These are phyloP conservation scores for Buxus sempervirens DNA, from an alignment of 164 flowering plant genomes.

Conservation along the genomic window DNA sequence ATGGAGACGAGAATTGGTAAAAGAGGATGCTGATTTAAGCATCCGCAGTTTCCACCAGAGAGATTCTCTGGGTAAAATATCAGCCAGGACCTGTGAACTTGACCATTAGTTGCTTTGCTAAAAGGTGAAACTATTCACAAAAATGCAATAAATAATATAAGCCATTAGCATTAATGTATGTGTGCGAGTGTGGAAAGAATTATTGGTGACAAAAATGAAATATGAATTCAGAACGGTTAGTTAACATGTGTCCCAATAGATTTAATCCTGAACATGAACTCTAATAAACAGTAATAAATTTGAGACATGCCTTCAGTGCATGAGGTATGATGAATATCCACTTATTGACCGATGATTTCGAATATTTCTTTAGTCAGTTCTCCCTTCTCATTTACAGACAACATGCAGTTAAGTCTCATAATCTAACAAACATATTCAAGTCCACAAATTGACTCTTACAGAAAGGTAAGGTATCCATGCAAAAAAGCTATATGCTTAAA, in stretches of 20 bases:
- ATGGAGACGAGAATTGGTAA: slow-evolving; percentile 61
- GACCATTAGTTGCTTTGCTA: slow-evolving; percentile 10
- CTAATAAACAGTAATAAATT: background rate
- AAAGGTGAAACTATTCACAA: background rate
- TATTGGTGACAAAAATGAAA: slow-evolving; percentile 1
- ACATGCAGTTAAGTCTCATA: background rate
- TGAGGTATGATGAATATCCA: too few species aligned
- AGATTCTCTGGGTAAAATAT: slow-evolving; percentile 50
- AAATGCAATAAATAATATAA: too few species aligned
- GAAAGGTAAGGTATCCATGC: slow-evolving; percentile 37
- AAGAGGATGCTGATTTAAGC: slow-evolving; percentile 51
- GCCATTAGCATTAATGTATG: too few species aligned
- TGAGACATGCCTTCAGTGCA: too few species aligned
- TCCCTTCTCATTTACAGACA: background rate
- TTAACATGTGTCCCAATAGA: background rate
- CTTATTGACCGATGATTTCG: too few species aligned
- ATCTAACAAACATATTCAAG: too few species aligned
- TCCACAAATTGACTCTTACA: slow-evolving; percentile 35
- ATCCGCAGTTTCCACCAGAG: slow-evolving; percentile 65
- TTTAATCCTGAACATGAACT: background rate
- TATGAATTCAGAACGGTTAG: too few species aligned
- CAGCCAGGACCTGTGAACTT: slow-evolving; percentile 45
- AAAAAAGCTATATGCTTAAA: too few species aligned
- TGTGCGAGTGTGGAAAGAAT: background rate
- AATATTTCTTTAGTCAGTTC: background rate